phyloP scores from a whole-genome alignment of 1,284 basidiomycete genomes.

The Cryptococcus hybrid region DNA sequence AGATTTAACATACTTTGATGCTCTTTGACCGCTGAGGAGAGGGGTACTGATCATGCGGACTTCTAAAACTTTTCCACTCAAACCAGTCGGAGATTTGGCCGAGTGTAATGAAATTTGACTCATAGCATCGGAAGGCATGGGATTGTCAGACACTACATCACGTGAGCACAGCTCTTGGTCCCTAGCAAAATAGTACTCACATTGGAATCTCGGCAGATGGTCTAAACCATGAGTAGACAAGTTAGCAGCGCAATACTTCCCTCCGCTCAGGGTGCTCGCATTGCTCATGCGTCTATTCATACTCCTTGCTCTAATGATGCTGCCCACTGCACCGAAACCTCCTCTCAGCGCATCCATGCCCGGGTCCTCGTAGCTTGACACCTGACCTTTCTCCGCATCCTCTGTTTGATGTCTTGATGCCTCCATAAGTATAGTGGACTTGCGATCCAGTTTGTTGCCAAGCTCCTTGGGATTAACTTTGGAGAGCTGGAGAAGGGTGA shows the following conservation, averaged over 20 bases:
- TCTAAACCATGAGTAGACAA: conserved; percentile 38
- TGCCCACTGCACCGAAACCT: conserved; percentile 83
- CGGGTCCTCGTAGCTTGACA: conserved; percentile 53
- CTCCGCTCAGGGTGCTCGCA: conserved; percentile 18
- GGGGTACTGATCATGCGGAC: conserved; percentile 5
- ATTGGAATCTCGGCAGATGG: conserved; percentile 36
- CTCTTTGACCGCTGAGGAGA: conserved; percentile 23
- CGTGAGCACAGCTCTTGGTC: not conserved
- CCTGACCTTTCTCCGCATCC: conserved; percentile 49
- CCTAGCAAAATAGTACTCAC: conserved; percentile 23
- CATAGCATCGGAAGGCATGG: conserved; percentile 42
- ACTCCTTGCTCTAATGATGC: conserved; percentile 75
- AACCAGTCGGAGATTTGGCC: conserved; percentile 10
- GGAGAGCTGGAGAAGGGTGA: conserved; percentile 93
- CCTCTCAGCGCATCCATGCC: conserved; percentile 86
- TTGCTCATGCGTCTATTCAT: conserved; percentile 31
- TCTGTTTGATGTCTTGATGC: conserved; percentile 68
- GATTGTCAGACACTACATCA: conserved; percentile 43
- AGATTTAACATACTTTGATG: conserved; percentile 30
- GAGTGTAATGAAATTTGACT: conserved; percentile 39
- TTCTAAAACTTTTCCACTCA: conserved; percentile 7
- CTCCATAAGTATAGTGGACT: conserved; percentile 78
- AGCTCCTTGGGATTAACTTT: conserved; percentile 62
- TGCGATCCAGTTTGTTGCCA: conserved; percentile 65
- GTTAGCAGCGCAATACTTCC: conserved; percentile 12